phyloP scores from a whole-genome alignment of 768 basidiomycete genomes.

The Lactarius indigo region DNA sequence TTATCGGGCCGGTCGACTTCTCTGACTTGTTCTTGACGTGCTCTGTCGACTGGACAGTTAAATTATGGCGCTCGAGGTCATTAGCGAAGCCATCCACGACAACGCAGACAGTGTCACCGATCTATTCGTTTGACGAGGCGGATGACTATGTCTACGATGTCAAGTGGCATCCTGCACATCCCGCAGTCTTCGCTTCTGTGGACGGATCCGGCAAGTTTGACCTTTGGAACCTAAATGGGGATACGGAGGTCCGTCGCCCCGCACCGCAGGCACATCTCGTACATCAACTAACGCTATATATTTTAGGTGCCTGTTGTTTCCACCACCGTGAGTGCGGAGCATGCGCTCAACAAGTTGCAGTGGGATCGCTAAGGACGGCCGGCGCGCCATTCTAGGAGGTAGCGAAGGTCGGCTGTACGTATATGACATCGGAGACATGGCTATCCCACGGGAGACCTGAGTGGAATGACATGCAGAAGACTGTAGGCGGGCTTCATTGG shows the following conservation, averaged over 20 bases:
- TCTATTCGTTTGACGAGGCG: constrained; percentile 96
- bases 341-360: constrained; percentile 90
- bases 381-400: constrained; percentile 84
- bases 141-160: constrained; percentile 99
- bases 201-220: constrained; percentile 96
- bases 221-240: constrained; percentile 95
- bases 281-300: constrained; percentile 1
- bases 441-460: constrained; percentile 84
- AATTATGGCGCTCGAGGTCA: constrained; percentile 87
- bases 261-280: neutral
- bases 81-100: constrained; percentile 67
- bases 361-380: constrained; percentile 95
- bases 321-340: constrained; percentile 69
- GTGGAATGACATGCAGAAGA: constrained; percentile 92
- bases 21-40: constrained; percentile 91
- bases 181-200: constrained; percentile 88
- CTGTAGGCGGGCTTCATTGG: constrained; percentile 64
- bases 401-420: constrained; percentile 92
- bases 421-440: constrained; percentile 93
- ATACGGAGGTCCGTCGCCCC: constrained; percentile 75
- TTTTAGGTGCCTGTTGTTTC: constrained; percentile 87
- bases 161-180: constrained; percentile 96
- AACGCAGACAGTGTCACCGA: constrained; percentile 55
- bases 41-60: constrained; percentile 98
- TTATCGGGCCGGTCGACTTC: constrained; percentile 88